Evolutionary conservation across 352 stramenopile species (phyloP), one percentile per base, ranked within the genome.

Genomic region (Phytophthora cryptogea): DNA sequence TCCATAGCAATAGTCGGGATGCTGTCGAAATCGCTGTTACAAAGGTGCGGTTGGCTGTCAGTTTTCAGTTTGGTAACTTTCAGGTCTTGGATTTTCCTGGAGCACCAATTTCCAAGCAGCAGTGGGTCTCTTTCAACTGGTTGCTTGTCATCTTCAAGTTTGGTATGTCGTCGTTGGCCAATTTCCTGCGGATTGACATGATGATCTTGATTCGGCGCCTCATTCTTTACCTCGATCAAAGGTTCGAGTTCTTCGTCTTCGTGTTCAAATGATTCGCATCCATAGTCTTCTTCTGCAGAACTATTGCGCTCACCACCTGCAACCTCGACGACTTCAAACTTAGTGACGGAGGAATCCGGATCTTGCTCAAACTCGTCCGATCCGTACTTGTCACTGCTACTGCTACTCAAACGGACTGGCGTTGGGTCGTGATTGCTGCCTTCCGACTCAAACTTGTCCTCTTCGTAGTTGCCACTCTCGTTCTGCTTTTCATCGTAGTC

Each of bases 311-410:
- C 3, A 39, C 16, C 36, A 11, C 6, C 14, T 23, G 6, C 36
- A 41, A 20, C 14, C 2, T 41, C 36, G 36, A 41, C 33, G 33
- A 11, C 11, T 11, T 11, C 26, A 54, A 43, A 23, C 1, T 23
- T n/a, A 11, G 36, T 8, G 9, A 1, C 39, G 39, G 5, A 23
- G 9, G 13, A 26, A 35, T 61, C 42, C 39, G 61, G 23, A n/a
- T 66, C 49, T 5, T 54, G 49, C 66, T 66, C 62, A 45, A 70
- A 70, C 5, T 45, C 36, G 14, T 70, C 43, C 16, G 45, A 66
- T 0, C 13, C 40, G 28, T 66, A 66, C 0, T 60, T 56, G 3
- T 56, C 49, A 32, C 42, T 62, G 27, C 44, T 41, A 17, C 54
- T 65, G 14, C 31, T 51, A 5, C 31, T 26, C 13, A 40, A 43